Evolutionary conservation across 2,329 filamentous ascomycete species (phyloP).

Genomic region (Colletotrichum sp.): DNA sequence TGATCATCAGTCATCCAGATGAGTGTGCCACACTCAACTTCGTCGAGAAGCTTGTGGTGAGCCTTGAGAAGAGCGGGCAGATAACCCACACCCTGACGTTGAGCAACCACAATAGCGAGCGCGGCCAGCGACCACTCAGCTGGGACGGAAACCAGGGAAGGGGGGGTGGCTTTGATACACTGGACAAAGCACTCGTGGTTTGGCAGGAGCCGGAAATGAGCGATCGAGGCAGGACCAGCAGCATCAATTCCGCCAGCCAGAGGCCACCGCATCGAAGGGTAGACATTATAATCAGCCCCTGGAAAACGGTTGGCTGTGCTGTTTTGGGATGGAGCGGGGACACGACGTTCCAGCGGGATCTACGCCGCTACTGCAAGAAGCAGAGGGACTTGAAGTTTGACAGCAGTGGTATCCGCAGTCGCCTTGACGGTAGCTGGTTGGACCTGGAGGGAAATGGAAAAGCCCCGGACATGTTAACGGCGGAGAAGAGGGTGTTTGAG

Average conservation of each 20-base stretch:
- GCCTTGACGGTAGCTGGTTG: slow-evolving; percentile 70
- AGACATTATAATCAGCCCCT: slow-evolving; percentile 90
- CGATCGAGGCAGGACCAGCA: background rate
- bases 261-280: slow-evolving; percentile 75
- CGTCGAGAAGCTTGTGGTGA: slow-evolving; percentile 72
- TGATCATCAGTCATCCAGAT: slow-evolving; percentile 82
- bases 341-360: slow-evolving; percentile 87
- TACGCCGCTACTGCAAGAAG: slow-evolving; percentile 80
- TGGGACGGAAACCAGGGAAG: slow-evolving; percentile 52
- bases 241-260: background rate
- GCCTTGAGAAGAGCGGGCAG: slow-evolving; percentile 70
- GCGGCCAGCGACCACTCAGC: slow-evolving; percentile 67
- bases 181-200: slow-evolving; percentile 92
- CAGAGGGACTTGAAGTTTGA: slow-evolving; percentile 84
- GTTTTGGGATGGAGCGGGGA: slow-evolving; percentile 88
- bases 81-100: slow-evolving; percentile 84
- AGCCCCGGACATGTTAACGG: slow-evolving; percentile 71
- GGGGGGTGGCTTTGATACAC: slow-evolving; percentile 77
- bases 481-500: slow-evolving; percentile 82
- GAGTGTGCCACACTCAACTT: slow-evolving; percentile 71
- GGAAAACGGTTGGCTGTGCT: slow-evolving; percentile 88
- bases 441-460: slow-evolving; percentile 68
- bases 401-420: slow-evolving; percentile 80
- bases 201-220: slow-evolving; percentile 74
- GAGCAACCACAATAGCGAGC: slow-evolving; percentile 71